These are phyloP conservation scores for Nicotiana tomentosiformis DNA, from an alignment of 257 asterid species.

Conservation along the genomic window DNA sequence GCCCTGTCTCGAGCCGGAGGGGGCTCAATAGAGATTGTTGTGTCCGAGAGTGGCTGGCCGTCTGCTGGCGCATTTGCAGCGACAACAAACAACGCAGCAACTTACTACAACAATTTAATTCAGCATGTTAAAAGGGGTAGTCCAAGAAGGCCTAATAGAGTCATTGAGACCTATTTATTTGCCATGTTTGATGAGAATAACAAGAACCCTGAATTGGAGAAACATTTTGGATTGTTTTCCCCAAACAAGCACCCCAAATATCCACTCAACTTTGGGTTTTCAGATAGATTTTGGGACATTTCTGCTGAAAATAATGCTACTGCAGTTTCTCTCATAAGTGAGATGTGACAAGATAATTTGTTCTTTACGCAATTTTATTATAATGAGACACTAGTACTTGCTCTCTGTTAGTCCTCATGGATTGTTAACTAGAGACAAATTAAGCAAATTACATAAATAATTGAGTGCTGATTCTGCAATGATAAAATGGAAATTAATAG, in stretches of 20 bases:
- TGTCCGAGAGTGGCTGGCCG: slow-evolving; percentile 41
- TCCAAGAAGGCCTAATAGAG: slow-evolving; percentile 21
- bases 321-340: neutral
- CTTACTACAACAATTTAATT: slow-evolving; percentile 14
- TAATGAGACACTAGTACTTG: neutral
- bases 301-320: neutral
- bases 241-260: slow-evolving; percentile 7
- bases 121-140: slow-evolving; percentile 11
- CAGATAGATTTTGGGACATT: neutral
- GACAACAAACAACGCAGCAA: slow-evolving; percentile 9
- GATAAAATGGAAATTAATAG: neutral
- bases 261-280: neutral
- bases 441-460: neutral
- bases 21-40: slow-evolving; percentile 19
- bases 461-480: neutral
- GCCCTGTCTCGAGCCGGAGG: slow-evolving; percentile 37
- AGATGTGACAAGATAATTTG: neutral
- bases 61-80: slow-evolving; percentile 23
- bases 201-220: slow-evolving; percentile 14
- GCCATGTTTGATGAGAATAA: slow-evolving; percentile 23
- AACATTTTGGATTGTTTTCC: slow-evolving; percentile 18
- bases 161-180: slow-evolving; percentile 14
- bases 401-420: neutral
- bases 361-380: neutral
- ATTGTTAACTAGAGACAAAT: neutral